Base-by-base conservation (phyloP, 2,329 filamentous ascomycete genomes). In the Cercospora zeae-maydis region DNA sequence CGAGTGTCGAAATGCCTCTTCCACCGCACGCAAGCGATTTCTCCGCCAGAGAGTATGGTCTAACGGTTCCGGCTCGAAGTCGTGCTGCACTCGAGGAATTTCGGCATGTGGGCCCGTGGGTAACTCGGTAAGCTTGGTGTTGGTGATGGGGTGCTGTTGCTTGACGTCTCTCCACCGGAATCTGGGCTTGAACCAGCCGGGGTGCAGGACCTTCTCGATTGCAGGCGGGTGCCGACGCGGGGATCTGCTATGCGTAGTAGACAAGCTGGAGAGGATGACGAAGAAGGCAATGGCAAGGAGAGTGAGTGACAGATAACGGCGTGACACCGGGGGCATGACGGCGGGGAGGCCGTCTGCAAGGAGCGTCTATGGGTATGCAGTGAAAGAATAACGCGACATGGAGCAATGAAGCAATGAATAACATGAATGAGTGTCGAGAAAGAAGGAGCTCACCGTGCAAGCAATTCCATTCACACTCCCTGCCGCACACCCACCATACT, bases 51-150 rank as follows among this genome's bases (percentile, higher is more conserved):
- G 79, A 70, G 85, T 88, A 39, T 82, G 83, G 5, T 79, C 77
- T 6, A 82, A 77, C 0, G 84, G 81, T 75, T 96, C 92, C 56
- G 79, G 73, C 19, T 77, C 79, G 73, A 96, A 96, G 1, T 79
- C 77, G 74, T 86, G 82, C 75, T 98, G 93, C 54, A 97, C 87
- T 71, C 82, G 85, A 2, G 92, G 91, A 21, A 97, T 88, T 1
- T 81, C 68, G 71, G 85, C 86, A 3, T 90, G 83, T 19, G 82
- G 81, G 51, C 87, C 90, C 2, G 86, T 88, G 1, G 93, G 93
- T 42, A 97, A 81, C 36, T 81, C 79, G 63, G 92, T 92, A 63
- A 95, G 78, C 19, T 88, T 86, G 63, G 39, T 45, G 39, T 87
- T 84, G 2, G 97, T 78, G n/a, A 64, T 58, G 0, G 95, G 93